phyloP scores from a whole-genome alignment of 148 eudicot genomes.

The Spergularia marina region DNA sequence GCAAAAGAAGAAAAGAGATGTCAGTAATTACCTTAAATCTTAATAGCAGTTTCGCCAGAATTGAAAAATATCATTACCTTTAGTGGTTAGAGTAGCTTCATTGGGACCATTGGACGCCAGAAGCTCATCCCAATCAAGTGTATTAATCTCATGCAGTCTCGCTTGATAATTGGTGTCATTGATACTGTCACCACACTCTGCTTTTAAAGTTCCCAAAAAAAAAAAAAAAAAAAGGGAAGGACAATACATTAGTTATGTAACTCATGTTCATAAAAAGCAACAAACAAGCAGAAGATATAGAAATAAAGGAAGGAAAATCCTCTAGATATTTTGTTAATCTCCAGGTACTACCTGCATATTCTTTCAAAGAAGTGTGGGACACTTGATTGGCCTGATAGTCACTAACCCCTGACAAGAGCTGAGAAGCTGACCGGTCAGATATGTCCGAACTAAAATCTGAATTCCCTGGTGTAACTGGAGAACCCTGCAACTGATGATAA shows the following conservation, averaged over 20 bases:
- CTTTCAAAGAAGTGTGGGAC: conserved; percentile 28
- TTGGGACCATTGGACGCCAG: conserved; percentile 58
- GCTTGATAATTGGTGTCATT: conserved; percentile 52
- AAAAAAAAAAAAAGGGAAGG: conserved; percentile 6
- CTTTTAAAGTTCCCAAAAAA: conserved; percentile 1
- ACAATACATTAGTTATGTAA: background rate
- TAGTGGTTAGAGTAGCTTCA: conserved; percentile 33
- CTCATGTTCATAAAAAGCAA: background rate
- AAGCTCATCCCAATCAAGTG: conserved; percentile 98
- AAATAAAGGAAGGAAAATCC: background rate
- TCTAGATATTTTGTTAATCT: background rate
- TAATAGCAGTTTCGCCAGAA: conserved; percentile 4
- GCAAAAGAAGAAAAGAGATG: conserved; percentile 13
- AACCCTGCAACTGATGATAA: conserved; percentile 55
- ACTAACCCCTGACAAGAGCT: conserved; percentile 49
- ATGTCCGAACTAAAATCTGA: conserved; percentile 54
- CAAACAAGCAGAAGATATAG: background rate
- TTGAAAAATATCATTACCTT: conserved; percentile 40
- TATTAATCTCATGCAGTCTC: conserved; percentile 85
- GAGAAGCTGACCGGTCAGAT: conserved; percentile 57
- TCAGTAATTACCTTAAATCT: background rate
- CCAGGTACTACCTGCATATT: conserved; percentile 37
- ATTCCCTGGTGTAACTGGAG: conserved; percentile 57
- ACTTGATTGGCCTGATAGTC: conserved; percentile 42
- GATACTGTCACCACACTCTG: conserved; percentile 47